Evolutionary conservation across 139 green algal species (phyloP), one percentile per base, ranked within the genome.

Genomic region (Edaphochlamys debaryana): DNA sequence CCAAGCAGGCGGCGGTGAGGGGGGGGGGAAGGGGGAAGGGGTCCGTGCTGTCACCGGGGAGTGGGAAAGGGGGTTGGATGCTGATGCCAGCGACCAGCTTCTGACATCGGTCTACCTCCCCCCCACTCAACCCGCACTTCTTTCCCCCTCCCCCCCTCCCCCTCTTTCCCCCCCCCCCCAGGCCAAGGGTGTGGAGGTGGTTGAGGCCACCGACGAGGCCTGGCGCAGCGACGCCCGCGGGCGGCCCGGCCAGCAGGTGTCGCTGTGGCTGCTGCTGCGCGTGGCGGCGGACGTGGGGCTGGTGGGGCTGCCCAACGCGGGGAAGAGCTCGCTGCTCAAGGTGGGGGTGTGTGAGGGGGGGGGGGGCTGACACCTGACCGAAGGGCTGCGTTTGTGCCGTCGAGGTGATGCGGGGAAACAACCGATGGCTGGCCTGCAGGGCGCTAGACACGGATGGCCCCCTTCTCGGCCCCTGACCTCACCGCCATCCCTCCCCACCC

Each of bases 231-330:
- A 96, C 60, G 79, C 89, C 3, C 60, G 77, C 19, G 94, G 94
- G 27, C n/a, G 66, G 38, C 84, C 90, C 5, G 95, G 95, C 3
- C 91, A 95, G 88, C 92, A 96, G 86, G 67, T 94, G 34, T 68
- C 48, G 17, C 84, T 98, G 60, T 89, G 94, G 42, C 91, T 98
- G 60, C 90, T 95, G 85, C 87, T 98, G 86, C 88, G 94, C 0
- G 91, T 98, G 15, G 95, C 98, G 41, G 96, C 95, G 15, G 96
- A 99, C 79, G 90, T 98, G 8, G 97, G 96, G 34, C 92, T 99
- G 64, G 96, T 99, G 66, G 97, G 97, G 20, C 91, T 98, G 13
- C 97, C 97, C 29, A 99, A 99, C 86, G 95, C 94, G 54, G 94
- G 94, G 41, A 97, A 97, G 79, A 92, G 82, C 23, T 96, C 90